These are phyloP conservation scores for Pueraria montana DNA, from an alignment of 306 rosid species.

Conservation along the genomic window DNA sequence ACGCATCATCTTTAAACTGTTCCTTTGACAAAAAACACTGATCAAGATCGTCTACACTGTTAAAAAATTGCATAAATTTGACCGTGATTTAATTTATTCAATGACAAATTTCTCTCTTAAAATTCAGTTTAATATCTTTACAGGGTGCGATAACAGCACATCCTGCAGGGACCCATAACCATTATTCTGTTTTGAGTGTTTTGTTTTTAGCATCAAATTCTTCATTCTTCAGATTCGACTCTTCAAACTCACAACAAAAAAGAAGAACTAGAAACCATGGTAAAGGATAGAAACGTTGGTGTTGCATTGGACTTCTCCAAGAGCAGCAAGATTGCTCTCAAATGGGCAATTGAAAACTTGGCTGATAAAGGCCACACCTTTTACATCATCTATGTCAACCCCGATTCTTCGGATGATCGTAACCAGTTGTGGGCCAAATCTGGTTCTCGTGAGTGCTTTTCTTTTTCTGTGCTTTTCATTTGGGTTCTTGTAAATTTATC, in stretches of 20 bases:
- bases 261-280: slow-evolving; percentile 55
- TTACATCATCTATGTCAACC: slow-evolving; percentile 69
- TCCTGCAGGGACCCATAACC: no score
- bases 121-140: no score
- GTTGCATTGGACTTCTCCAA: slow-evolving; percentile 87
- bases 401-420: slow-evolving; percentile 55
- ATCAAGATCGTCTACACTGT: no score
- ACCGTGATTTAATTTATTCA: no score
- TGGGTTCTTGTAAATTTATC: neutral
- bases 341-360: slow-evolving; percentile 84
- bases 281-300: slow-evolving; percentile 75
- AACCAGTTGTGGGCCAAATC: slow-evolving; percentile 60
- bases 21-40: no score
- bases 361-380: slow-evolving; percentile 87
- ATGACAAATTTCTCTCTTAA: no score
- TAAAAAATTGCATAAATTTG: no score
- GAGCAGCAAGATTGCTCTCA: slow-evolving; percentile 86
- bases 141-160: no score
- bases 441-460: slow-evolving; percentile 75
- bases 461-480: neutral
- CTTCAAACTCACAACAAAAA: neutral
- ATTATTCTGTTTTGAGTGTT: no score
- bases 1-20: no score
- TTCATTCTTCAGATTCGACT: neutral
- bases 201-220: no score